Conservation (phyloP, 164 flowering plant genomes). For the Echeveria elegans region DNA sequence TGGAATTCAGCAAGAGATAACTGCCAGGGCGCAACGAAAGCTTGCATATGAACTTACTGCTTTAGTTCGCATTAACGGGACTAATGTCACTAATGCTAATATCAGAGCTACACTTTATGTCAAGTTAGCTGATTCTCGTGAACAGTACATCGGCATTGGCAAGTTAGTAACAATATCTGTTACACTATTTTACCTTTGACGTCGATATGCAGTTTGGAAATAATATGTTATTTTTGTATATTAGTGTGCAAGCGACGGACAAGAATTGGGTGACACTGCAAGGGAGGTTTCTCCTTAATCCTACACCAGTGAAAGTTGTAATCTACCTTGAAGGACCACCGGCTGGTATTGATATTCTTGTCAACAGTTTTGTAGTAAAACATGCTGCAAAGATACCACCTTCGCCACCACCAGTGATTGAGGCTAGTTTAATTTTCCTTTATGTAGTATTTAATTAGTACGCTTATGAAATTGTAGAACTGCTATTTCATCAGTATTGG, state of each 20-base stretch:
- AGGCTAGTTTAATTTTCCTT: slow-evolving; percentile 43
- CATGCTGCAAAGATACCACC: slow-evolving; percentile 77
- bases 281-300: slow-evolving; percentile 84
- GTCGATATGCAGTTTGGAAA: not conserved
- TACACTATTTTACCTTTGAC: too few relatives aligned
- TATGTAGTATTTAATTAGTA: too few relatives aligned
- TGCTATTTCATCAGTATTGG: not conserved
- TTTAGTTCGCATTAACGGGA: slow-evolving; percentile 63
- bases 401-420: slow-evolving; percentile 60
- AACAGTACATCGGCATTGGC: slow-evolving; percentile 74
- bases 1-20: slow-evolving; percentile 90
- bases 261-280: slow-evolving; percentile 76
- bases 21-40: slow-evolving; percentile 68
- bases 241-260: slow-evolving; percentile 78
- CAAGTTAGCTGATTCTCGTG: slow-evolving; percentile 55
- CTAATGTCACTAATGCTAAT: slow-evolving; percentile 40
- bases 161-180: slow-evolving; percentile 34
- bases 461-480: not conserved
- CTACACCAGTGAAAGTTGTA: slow-evolving; percentile 56
- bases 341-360: slow-evolving; percentile 87
- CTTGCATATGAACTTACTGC: slow-evolving; percentile 71
- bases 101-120: slow-evolving; percentile 75
- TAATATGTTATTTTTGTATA: not conserved
- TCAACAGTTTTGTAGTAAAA: slow-evolving; percentile 61
- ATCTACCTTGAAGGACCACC: slow-evolving; percentile 91